Evolutionary conservation across 495 filamentous ascomycete genomes (phyloP).

Genomic region (Xylaria sp.): DNA sequence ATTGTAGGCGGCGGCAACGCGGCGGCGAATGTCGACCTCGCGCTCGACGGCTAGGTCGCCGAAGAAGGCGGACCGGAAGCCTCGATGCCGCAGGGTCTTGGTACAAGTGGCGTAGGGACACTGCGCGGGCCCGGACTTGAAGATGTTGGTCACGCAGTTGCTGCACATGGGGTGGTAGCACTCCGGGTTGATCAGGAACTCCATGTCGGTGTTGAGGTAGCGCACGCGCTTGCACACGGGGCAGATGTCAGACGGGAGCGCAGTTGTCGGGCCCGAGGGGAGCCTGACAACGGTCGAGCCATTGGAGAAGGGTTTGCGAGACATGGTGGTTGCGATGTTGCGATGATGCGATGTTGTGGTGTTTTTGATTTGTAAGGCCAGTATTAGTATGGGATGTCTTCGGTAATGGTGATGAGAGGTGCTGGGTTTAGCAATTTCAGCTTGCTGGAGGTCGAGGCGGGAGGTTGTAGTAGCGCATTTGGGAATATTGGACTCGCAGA

Average conservation of each 20-base stretch:
- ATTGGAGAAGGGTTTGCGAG: constrained; percentile 33
- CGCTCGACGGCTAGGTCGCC: constrained; percentile 88
- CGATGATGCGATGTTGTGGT: not conserved
- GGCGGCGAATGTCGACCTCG: constrained; percentile 88
- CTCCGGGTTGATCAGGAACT: constrained; percentile 93
- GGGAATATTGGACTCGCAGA: not conserved
- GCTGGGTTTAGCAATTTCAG: not conserved
- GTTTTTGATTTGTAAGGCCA: not conserved
- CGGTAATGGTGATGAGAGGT: not conserved
- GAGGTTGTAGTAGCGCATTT: constrained; percentile 11
- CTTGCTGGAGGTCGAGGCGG: not conserved
- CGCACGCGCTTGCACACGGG: constrained; percentile 95
- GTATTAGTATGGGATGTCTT: no score
- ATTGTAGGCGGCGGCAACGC: constrained; percentile 86
- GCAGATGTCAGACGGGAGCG: constrained; percentile 73
- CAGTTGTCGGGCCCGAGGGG: constrained; percentile 21
- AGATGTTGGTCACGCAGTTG: constrained; percentile 92
- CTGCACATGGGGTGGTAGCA: constrained; percentile 99
- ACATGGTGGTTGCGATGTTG: constrained; percentile 36
- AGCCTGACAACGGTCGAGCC: constrained; percentile 23
- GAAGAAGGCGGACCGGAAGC: constrained; percentile 89
- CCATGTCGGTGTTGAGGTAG: constrained; percentile 92
- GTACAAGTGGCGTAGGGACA: constrained; percentile 90
- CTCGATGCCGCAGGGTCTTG: constrained; percentile 80
- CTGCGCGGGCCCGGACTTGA: constrained; percentile 85